These are phyloP conservation scores for Bathelium albidoporum DNA, from an alignment of 495 filamentous ascomycete genomes.

Conservation along the genomic window DNA sequence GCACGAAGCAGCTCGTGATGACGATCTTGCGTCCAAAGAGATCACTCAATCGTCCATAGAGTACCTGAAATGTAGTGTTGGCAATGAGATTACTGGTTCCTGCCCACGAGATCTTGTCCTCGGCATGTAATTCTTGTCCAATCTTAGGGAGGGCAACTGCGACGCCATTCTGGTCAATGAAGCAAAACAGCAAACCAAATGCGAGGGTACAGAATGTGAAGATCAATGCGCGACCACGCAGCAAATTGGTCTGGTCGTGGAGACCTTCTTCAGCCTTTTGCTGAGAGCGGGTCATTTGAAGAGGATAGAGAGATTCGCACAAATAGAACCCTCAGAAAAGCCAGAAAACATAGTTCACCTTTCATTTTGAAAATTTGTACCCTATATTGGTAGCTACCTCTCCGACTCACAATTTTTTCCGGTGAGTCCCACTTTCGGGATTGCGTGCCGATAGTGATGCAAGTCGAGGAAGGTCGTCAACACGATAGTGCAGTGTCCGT, in stretches of 20 bases:
- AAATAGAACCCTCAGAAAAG: neutral
- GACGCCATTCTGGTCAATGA: constrained; percentile 56
- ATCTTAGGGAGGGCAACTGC: constrained; percentile 51
- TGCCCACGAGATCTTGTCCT: constrained; percentile 56
- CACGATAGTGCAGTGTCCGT: neutral
- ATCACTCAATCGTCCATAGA: constrained; percentile 46
- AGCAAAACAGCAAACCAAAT: constrained; percentile 45
- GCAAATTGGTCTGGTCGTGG: constrained; percentile 44
- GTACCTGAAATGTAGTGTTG: constrained; percentile 58
- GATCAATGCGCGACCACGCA: constrained; percentile 46
- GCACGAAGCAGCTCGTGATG: constrained; percentile 35
- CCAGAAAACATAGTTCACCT: neutral
- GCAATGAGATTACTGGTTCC: constrained; percentile 68
- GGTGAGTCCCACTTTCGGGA: neutral
- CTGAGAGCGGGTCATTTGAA: neutral
- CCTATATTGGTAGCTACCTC: constrained; percentile 12
- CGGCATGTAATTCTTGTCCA: constrained; percentile 44
- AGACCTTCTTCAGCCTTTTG: constrained; percentile 19
- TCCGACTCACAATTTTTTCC: neutral
- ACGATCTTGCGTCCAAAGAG: constrained; percentile 39
- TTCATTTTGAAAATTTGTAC: neutral
- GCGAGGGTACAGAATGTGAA: constrained; percentile 46
- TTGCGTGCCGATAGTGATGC: neutral
- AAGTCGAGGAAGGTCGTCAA: neutral
- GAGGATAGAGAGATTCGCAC: neutral